Conservation (phyloP, 352 stramenopile species). For the Plasmopara muralis region DNA sequence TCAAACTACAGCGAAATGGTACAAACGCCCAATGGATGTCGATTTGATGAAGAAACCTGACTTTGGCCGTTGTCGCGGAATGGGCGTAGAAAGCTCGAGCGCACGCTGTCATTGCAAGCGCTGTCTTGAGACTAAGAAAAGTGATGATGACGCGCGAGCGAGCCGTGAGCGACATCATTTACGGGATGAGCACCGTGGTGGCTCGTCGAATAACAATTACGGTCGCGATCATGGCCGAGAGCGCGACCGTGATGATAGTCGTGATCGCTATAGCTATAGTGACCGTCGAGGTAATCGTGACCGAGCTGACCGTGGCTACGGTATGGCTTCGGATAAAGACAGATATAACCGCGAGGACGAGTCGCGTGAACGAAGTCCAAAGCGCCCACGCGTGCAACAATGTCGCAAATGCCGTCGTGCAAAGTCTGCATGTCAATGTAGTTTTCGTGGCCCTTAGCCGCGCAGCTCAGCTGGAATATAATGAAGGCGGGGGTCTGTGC, state of each 20-base stretch:
- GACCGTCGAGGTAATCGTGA: constrained; percentile 19
- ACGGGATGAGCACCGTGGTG: constrained; percentile 19
- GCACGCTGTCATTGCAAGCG: constrained; percentile 51
- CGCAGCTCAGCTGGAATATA: constrained; percentile 2
- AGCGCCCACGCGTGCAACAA: constrained; percentile 36
- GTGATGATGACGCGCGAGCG: constrained; percentile 34
- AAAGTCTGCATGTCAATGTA: constrained; percentile 48
- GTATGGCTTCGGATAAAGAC: constrained; percentile 19
- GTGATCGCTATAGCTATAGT: constrained; percentile 24
- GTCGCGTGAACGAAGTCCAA: constrained; percentile 30
- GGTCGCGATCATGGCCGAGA: constrained; percentile 6
- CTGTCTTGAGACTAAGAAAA: constrained; percentile 59
- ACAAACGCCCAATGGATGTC: constrained; percentile 48
- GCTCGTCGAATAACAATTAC: constrained; percentile 22
- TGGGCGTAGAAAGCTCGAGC: constrained; percentile 52
- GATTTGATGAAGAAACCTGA: constrained; percentile 55
- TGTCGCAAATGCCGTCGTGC: constrained; percentile 47
- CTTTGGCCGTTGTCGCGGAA: constrained; percentile 41
- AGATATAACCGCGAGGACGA: constrained; percentile 27
- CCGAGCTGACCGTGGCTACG: constrained; percentile 23
- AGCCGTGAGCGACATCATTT: constrained; percentile 17
- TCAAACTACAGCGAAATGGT: constrained; percentile 52
- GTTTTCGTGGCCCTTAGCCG: constrained; percentile 31
- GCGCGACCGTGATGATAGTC: constrained; percentile 15
- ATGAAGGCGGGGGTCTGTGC: background rate